These are phyloP conservation scores for Hypocrella siamensis DNA, from an alignment of 2,329 filamentous ascomycete genomes.

Conservation along the genomic window DNA sequence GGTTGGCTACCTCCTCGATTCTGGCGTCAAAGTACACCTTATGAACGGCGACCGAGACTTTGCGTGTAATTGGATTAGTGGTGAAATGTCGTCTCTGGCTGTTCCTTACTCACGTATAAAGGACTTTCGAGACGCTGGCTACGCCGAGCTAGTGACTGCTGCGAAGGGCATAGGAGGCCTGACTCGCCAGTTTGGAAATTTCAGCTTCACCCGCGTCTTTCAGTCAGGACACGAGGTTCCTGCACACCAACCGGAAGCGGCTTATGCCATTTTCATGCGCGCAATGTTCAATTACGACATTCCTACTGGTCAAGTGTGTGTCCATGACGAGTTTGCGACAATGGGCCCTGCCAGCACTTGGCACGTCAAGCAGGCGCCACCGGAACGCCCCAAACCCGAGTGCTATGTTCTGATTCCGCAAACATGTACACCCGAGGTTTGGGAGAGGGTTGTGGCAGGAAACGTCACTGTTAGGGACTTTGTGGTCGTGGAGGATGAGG, in stretches of 20 bases:
- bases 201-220: constrained; percentile 50
- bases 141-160: constrained; percentile 52
- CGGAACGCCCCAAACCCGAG: constrained; percentile 26
- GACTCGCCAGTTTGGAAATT: constrained; percentile 61
- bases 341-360: constrained; percentile 40
- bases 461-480: constrained; percentile 31
- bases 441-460: constrained; percentile 30
- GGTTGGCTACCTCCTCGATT: constrained; percentile 42
- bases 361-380: constrained; percentile 37
- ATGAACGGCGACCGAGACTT: constrained; percentile 52
- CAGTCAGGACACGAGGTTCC: constrained; percentile 49
- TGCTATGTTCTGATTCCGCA: constrained; percentile 42
- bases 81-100: constrained; percentile 50
- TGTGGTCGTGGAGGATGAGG: constrained; percentile 11
- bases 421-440: constrained; percentile 40
- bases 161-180: constrained; percentile 47
- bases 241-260: constrained; percentile 40
- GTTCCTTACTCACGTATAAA: constrained; percentile 32
- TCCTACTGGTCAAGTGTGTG: constrained; percentile 33
- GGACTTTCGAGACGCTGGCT: constrained; percentile 45
- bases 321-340: constrained; percentile 33
- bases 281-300: constrained; percentile 39
- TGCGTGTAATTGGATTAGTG: constrained; percentile 52
- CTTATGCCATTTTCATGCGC: constrained; percentile 42
- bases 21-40: constrained; percentile 52